Conservation (phyloP, 352 stramenopile species). For the Phytopythium aichiense region DNA sequence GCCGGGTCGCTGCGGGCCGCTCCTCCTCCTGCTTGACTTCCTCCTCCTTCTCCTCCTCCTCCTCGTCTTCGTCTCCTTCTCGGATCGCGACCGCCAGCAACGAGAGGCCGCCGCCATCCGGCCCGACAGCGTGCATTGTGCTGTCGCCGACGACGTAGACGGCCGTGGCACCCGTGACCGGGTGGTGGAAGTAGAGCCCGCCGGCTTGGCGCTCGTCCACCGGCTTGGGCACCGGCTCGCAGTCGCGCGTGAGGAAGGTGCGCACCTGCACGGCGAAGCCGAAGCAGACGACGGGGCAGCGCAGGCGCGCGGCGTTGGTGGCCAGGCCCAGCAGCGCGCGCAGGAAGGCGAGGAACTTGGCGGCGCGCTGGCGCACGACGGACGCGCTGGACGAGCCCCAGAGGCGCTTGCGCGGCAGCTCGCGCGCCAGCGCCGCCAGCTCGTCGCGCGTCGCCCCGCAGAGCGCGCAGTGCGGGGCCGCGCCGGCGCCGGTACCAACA, state of each 20-base stretch:
- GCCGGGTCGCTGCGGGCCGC: not conserved
- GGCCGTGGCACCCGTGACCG: not conserved
- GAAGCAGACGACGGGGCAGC: slow-evolving; percentile 47
- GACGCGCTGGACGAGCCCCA: slow-evolving; percentile 46
- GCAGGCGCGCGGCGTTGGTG: slow-evolving; percentile 45
- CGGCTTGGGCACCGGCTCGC: slow-evolving; percentile 29
- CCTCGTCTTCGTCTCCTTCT: slow-evolving; percentile 9
- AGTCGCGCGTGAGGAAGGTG: slow-evolving; percentile 56
- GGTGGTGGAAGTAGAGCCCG: slow-evolving; percentile 7
- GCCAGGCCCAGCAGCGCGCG: slow-evolving; percentile 48
- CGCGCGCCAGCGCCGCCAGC: slow-evolving; percentile 35
- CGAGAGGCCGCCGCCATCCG: not conserved
- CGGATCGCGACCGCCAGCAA: slow-evolving; percentile 8
- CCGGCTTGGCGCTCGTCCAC: slow-evolving; percentile 22
- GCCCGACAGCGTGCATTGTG: slow-evolving; percentile 5
- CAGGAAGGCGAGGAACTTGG: slow-evolving; percentile 55
- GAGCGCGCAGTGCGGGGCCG: slow-evolving; percentile 44
- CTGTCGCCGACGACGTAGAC: slow-evolving; percentile 6
- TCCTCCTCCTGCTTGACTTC: slow-evolving; percentile 11
- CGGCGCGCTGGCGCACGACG: slow-evolving; percentile 39
- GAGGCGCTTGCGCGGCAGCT: slow-evolving; percentile 55
- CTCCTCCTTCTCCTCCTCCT: slow-evolving; percentile 31
- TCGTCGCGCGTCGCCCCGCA: slow-evolving; percentile 45
- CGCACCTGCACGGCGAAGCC: slow-evolving; percentile 51
- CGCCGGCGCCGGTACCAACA: not conserved